A percentile compares a stretch with the other conserved stretches of the same genome.
Evolutionary conservation across 1,284 basidiomycete genomes (phyloP).

Genomic region (Athelia psychrophila): DNA sequence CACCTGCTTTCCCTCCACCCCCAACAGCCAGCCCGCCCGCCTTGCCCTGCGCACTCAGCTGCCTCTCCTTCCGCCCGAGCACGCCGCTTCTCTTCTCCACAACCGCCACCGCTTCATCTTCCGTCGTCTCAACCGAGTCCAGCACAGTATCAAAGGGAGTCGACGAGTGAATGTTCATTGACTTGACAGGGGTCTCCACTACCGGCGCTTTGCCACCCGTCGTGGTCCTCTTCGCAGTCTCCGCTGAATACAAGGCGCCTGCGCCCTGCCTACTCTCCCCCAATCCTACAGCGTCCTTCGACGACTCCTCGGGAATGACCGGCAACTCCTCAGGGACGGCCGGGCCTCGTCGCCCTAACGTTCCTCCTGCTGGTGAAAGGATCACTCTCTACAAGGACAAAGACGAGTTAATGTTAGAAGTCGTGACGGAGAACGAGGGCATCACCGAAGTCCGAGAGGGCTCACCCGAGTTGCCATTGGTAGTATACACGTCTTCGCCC

Average conservation of each 20-base stretch:
- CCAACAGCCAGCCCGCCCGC: conserved; percentile 1
- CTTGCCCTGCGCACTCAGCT: neutral
- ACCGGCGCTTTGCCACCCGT: too few species aligned
- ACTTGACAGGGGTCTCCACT: too few species aligned
- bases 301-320: too few species aligned
- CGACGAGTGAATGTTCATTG: too few species aligned
- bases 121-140: conserved; percentile 1
- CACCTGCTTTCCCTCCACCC: conserved; percentile 1
- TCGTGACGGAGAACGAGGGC: conserved; percentile 1
- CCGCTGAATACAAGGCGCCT: too few species aligned
- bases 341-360: too few species aligned
- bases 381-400: neutral
- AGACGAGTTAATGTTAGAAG: conserved; percentile 1
- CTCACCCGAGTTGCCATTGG: conserved; percentile 2
- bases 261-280: too few species aligned
- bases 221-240: too few species aligned
- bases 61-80: neutral
- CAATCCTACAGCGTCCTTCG: too few species aligned
- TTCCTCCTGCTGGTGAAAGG: neutral
- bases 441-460: conserved; percentile 5
- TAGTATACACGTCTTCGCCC: neutral
- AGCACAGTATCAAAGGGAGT: neutral
- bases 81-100: conserved; percentile 3
- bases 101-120: conserved; percentile 1
- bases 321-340: too few species aligned